Conservation (phyloP, 768 basidiomycete genomes). For the Paxillus ammoniavirescens region DNA sequence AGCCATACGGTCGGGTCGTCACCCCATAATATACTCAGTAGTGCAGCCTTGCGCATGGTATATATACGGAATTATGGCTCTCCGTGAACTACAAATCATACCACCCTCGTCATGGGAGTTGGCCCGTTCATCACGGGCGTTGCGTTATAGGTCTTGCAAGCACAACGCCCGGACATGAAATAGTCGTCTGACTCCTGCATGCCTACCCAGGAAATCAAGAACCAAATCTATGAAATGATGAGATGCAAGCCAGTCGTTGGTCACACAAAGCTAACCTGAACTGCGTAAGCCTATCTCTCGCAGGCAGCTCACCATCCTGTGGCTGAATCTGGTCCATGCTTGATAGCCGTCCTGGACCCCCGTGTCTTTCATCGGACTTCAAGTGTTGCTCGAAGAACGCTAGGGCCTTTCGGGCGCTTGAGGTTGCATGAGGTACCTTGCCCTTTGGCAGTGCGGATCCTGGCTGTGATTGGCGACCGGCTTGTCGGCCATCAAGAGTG, state of each 20-base stretch:
- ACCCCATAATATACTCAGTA: too few species aligned
- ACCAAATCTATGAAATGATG: conserved; percentile 11
- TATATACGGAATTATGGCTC: too few species aligned
- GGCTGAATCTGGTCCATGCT: not conserved
- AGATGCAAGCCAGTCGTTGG: conserved; percentile 7
- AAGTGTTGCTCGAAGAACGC: conserved; percentile 8
- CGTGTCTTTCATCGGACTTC: conserved; percentile 11
- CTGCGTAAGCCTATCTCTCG: conserved; percentile 8
- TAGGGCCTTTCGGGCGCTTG: conserved; percentile 19
- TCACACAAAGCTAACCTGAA: conserved; percentile 9
- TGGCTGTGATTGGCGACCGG: conserved; percentile 25
- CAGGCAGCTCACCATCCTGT: conserved; percentile 1
- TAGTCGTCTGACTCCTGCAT: conserved; percentile 3
- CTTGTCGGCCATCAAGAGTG: conserved; percentile 43
- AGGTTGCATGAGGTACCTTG: conserved; percentile 14
- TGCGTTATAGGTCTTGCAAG: not conserved
- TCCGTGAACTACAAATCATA: too few species aligned
- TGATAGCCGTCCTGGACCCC: conserved; percentile 5
- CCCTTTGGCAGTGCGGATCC: conserved; percentile 26
- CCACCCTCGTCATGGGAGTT: too few species aligned
- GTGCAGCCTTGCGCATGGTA: too few species aligned
- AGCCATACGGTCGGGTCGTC: too few species aligned
- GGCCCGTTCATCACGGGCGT: too few species aligned
- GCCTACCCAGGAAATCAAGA: conserved; percentile 22
- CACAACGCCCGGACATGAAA: conserved; percentile 23